These are phyloP conservation scores for Poa pratensis DNA, from an alignment of 176 grass and related monocot genomes.

Conservation along the genomic window DNA sequence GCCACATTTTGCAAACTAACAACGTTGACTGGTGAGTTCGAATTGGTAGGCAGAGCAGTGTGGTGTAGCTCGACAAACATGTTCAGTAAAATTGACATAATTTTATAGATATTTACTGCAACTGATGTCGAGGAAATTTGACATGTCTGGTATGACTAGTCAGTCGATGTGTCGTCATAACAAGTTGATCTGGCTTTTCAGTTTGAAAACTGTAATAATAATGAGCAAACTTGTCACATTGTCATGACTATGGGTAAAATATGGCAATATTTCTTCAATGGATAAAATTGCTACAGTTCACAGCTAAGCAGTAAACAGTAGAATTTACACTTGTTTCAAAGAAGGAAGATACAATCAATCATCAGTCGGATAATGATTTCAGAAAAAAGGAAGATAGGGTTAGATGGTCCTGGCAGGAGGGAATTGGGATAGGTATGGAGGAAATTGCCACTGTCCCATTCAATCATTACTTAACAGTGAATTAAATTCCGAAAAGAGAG, in stretches of 20 bases:
- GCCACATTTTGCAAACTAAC: neutral
- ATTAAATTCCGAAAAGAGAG: conserved; percentile 43
- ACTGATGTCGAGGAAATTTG: neutral
- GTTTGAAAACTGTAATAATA: neutral
- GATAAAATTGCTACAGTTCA: neutral
- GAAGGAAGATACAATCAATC: neutral
- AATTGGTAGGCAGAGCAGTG: neutral
- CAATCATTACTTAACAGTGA: conserved; percentile 31
- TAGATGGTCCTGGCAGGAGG: conserved; percentile 25
- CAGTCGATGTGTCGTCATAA: neutral
- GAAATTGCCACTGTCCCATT: conserved; percentile 44
- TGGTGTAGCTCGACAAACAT: neutral
- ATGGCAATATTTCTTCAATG: neutral
- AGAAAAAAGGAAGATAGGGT: neutral
- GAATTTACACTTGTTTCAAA: neutral
- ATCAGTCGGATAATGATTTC: conserved; percentile 31
- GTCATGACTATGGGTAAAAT: neutral
- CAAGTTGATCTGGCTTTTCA: no score
- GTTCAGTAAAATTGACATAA: neutral
- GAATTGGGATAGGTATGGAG: conserved; percentile 29
- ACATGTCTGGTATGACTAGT: neutral
- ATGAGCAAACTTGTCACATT: neutral
- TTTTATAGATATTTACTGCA: neutral
- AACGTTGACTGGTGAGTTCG: neutral
- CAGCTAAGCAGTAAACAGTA: neutral